Evolutionary conservation across 805 yeast genomes (phyloP).

Genomic region (Kluyveromyces wickerhamii): DNA sequence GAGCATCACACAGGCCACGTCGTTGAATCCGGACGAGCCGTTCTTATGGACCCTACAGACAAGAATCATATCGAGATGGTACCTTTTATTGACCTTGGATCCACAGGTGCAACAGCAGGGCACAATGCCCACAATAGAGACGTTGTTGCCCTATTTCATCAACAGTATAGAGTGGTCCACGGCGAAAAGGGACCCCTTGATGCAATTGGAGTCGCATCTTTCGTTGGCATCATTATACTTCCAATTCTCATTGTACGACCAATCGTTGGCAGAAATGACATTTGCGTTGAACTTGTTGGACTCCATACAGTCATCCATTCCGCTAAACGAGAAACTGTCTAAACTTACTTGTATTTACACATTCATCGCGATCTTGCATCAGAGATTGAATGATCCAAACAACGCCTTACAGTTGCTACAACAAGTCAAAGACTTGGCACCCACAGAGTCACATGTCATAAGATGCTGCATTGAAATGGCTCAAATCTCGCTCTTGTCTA

Average conservation of each 20-base stretch:
- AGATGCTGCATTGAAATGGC: slow-evolving; percentile 2
- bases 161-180: slow-evolving; percentile 7
- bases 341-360: slow-evolving; percentile 8
- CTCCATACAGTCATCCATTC: slow-evolving; percentile 1
- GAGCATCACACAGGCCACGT: slow-evolving; percentile 5
- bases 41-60: slow-evolving; percentile 9
- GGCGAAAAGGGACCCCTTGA: slow-evolving; percentile 3
- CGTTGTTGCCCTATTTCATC: slow-evolving; percentile 8
- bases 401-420: slow-evolving; percentile 3
- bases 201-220: slow-evolving; percentile 8
- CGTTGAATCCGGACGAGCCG: slow-evolving; percentile 5
- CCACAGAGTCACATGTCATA: slow-evolving; percentile 5
- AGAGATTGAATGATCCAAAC: slow-evolving; percentile 4
- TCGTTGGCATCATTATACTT: slow-evolving; percentile 10
- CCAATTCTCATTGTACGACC: slow-evolving; percentile 8
- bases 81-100: slow-evolving; percentile 8
- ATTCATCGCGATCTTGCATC: slow-evolving; percentile 8
- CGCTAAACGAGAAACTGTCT: slow-evolving; percentile 2
- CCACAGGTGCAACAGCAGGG: slow-evolving; percentile 6
- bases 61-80: slow-evolving; percentile 7
- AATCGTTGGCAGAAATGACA: slow-evolving; percentile 8
- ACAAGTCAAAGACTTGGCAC: slow-evolving; percentile 5
- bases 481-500: slow-evolving; percentile 2
- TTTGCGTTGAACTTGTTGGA: slow-evolving; percentile 4
- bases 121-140: slow-evolving; percentile 5